Conservation (phyloP, 208 protist species). For the Kentomonas sorsogonicus region DNA sequence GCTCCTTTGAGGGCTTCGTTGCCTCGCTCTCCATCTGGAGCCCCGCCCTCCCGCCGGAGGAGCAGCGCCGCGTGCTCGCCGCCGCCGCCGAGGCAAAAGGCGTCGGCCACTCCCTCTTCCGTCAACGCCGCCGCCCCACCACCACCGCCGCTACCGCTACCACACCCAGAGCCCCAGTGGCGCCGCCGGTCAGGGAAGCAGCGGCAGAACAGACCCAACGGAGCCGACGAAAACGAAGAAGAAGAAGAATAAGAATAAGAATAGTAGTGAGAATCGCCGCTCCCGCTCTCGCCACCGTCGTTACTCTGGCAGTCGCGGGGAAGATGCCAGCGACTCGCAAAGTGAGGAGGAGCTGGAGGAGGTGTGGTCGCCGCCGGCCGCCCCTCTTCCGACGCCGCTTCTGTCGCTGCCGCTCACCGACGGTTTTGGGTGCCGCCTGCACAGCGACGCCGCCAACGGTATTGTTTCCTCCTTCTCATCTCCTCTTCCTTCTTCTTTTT, state of each 20-base stretch:
- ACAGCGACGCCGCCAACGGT: too few species aligned
- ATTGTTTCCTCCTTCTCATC: too few species aligned
- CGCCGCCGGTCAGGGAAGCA: too few species aligned
- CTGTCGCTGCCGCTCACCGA: constrained; percentile 67
- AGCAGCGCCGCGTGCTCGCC: constrained; percentile 16
- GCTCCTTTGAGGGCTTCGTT: constrained; percentile 19
- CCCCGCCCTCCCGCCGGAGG: constrained; percentile 5
- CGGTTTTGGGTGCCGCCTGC: constrained; percentile 54
- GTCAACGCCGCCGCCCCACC: constrained; percentile 21
- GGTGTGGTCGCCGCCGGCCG: constrained; percentile 3
- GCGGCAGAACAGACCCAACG: too few species aligned
- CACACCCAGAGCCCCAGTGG: too few species aligned
- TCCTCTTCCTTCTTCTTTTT: constrained; percentile 17
- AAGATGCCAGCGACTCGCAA: constrained; percentile 24
- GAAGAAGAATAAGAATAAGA: too few species aligned
- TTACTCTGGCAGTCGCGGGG: not conserved
- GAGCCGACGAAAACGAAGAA: too few species aligned
- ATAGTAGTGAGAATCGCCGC: too few species aligned
- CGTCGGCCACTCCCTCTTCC: not conserved
- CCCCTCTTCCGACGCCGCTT: constrained; percentile 19
- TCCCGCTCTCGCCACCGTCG: too few species aligned
- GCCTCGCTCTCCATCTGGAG: constrained; percentile 10
- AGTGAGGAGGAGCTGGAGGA: constrained; percentile 29
- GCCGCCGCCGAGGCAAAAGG: constrained; percentile 17
- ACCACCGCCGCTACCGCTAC: too few species aligned